These are phyloP conservation scores for Aspergillus pseudotamarii DNA, from an alignment of 2,329 filamentous ascomycete genomes.

Conservation along the genomic window DNA sequence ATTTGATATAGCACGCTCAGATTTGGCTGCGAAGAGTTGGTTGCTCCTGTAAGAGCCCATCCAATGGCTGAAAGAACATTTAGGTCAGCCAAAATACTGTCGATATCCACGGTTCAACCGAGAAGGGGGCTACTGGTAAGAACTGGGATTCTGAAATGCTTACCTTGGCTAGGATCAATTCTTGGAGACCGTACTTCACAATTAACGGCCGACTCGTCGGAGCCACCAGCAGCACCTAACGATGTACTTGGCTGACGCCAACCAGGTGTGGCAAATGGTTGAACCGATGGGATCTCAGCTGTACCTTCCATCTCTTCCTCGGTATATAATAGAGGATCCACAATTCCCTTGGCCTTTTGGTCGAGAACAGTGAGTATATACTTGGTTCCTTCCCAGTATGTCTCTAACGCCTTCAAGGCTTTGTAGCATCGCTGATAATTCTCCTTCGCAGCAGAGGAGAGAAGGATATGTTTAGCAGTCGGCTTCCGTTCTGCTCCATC, in stretches of 20 bases:
- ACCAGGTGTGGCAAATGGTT: constrained; percentile 53
- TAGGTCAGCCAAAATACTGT: constrained; percentile 33
- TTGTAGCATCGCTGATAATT: constrained; percentile 89
- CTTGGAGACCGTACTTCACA: constrained; percentile 48
- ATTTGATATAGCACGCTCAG: constrained; percentile 79
- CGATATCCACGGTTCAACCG: neutral
- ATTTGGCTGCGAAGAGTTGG: constrained; percentile 82
- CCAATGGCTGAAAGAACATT: constrained; percentile 66
- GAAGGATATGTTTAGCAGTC: constrained; percentile 68
- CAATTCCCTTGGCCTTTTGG: constrained; percentile 84
- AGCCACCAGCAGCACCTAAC: constrained; percentile 33
- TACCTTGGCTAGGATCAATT: constrained; percentile 56
- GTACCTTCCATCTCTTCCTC: constrained; percentile 77
- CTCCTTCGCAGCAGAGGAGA: constrained; percentile 79
- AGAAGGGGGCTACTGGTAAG: neutral
- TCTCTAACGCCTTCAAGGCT: constrained; percentile 76
- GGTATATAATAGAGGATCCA: constrained; percentile 69
- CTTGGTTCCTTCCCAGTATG: constrained; percentile 82
- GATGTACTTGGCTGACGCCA: constrained; percentile 47
- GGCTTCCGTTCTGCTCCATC: constrained; percentile 34
- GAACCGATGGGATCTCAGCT: constrained; percentile 57
- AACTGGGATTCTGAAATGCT: constrained; percentile 17
- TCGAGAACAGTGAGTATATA: constrained; percentile 86
- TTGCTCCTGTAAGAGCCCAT: constrained; percentile 85
- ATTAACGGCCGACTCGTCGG: constrained; percentile 22